Conservation (phyloP, 306 rosid species). For the Cucurbita argyrosperma region DNA sequence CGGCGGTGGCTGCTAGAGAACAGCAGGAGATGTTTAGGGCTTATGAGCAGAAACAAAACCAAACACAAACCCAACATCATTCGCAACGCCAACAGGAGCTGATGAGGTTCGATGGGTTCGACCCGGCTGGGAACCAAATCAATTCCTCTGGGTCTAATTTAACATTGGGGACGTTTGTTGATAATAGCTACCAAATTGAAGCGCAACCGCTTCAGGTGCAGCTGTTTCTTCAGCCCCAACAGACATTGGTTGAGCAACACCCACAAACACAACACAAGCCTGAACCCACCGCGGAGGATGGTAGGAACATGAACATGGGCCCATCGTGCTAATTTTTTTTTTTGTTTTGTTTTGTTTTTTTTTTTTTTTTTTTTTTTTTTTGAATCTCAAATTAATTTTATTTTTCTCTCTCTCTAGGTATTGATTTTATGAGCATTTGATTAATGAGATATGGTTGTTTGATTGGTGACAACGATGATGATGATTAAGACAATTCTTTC, state of each 20-base stretch:
- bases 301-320: conserved; percentile 34
- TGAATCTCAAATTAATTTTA: conserved; percentile 16
- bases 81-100: conserved; percentile 34
- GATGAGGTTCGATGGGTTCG: conserved; percentile 48
- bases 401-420: background rate
- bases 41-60: conserved; percentile 22
- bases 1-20: conserved; percentile 42
- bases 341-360: background rate
- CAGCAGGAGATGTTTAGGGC: conserved; percentile 51
- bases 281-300: conserved; percentile 31
- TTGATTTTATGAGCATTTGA: background rate
- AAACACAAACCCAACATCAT: background rate
- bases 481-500: background rate
- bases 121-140: conserved; percentile 32
- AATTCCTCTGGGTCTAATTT: conserved; percentile 19
- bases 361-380: background rate
- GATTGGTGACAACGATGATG: no score
- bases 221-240: conserved; percentile 44
- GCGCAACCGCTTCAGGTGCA: conserved; percentile 40
- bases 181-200: conserved; percentile 38
- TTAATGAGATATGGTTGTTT: background rate
- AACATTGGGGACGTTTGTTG: conserved; percentile 57
- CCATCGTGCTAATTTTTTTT: conserved; percentile 38
- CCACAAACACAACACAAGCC: conserved; percentile 25
- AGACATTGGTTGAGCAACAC: conserved; percentile 12